Evolutionary conservation across 768 basidiomycete genomes (phyloP).

Genomic region (Cyclocybe cylindracea): DNA sequence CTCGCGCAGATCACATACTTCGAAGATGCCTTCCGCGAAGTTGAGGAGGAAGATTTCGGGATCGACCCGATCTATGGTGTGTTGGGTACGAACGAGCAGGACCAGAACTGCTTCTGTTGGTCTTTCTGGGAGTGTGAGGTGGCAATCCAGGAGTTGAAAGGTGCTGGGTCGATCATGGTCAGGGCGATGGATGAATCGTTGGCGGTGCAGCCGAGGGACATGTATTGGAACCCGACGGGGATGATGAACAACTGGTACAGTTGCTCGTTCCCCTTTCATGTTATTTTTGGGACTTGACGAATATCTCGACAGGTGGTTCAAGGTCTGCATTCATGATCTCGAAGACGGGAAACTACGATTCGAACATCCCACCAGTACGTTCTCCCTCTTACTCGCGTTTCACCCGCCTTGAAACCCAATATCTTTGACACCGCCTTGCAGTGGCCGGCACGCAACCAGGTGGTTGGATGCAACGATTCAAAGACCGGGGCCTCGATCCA

Average conservation of each 20-base stretch:
- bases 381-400: neutral
- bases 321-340: constrained; percentile 45
- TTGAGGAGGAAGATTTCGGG: constrained; percentile 18
- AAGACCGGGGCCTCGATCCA: constrained; percentile 44
- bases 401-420: neutral
- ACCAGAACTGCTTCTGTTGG: constrained; percentile 62
- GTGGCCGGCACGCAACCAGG: constrained; percentile 44
- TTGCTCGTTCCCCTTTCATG: constrained; percentile 7
- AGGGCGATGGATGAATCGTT: constrained; percentile 57
- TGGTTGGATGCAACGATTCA: constrained; percentile 67
- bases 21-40: constrained; percentile 49
- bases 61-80: constrained; percentile 45
- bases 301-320: constrained; percentile 49
- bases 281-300: neutral
- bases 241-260: constrained; percentile 65
- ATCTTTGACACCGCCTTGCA: neutral
- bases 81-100: constrained; percentile 43
- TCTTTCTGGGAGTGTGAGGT: constrained; percentile 55
- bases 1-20: constrained; percentile 43
- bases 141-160: constrained; percentile 29
- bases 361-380: constrained; percentile 55
- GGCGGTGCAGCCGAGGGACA: constrained; percentile 50
- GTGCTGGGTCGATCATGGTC: constrained; percentile 42
- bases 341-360: constrained; percentile 39
- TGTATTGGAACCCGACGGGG: constrained; percentile 60